Evolutionary conservation across 495 filamentous ascomycete species (phyloP), one percentile per base, ranked within the genome.

Genomic region (Bacidia rubella): DNA sequence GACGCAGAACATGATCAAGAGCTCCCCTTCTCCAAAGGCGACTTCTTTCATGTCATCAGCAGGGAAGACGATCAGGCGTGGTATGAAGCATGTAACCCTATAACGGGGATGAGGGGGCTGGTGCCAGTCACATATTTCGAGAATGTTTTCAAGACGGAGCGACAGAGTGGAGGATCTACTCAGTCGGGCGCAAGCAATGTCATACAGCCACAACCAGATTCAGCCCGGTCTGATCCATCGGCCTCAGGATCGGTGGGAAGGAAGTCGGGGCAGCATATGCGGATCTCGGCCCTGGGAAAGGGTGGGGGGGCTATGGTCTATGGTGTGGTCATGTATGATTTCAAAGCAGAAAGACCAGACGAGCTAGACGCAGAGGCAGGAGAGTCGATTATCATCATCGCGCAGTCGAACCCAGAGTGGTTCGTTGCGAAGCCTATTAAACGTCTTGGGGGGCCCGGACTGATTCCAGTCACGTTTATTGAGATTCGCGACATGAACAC

Each of bases 331-430:
- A 82, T 90, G 72, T 98, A 97, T 62, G 93, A 98, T 66, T 98
- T 98, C 68, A 77, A 86, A 53, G 93, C 92, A 1, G 93, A 98
- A 66, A 75, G 93, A 49, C 86, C 90, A 1, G 93, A 97, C 58
- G 92, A 98, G 66, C 67, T 98, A 56, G 90, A 96, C 56, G 93
- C 93, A 23, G 93, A 92, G 65, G 80, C 83, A 44, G 93, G 92
- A 52, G 92, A 98, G 66, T 85, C 87, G 32, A 96, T 98, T 61
- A 95, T 98, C 52, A 89, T 97, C 24, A 97, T 97, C 63, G 92
- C 92, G 38, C 92, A 96, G 66, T 97, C 92, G n/a, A 96, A 97
- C 60, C 89, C 90, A 32, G 92, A 98, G 65, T 98, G 92, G 92
- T 98, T 96, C 61, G 92, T 98, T 60, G 93, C 93, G 15, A 98